phyloP scores from a whole-genome alignment of 2,329 filamentous ascomycete genomes.

The Fusarium sp. region DNA sequence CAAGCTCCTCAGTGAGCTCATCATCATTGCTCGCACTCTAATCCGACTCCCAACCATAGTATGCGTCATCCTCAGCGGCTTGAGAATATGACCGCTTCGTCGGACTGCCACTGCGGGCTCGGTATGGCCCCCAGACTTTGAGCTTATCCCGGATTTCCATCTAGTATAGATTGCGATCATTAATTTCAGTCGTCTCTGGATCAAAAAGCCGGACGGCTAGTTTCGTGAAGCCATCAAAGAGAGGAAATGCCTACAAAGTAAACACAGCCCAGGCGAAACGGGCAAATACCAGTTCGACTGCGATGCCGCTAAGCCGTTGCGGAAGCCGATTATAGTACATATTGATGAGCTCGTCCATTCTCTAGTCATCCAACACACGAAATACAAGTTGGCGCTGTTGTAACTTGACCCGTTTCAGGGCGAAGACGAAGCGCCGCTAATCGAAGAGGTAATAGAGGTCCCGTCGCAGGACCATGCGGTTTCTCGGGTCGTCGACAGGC shows the following conservation, averaged over 20 bases:
- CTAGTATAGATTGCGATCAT: not conserved
- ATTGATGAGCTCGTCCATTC: not conserved
- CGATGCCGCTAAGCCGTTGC: not conserved
- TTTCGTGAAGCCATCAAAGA: not conserved
- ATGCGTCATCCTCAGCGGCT: not conserved
- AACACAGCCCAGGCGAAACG: not conserved
- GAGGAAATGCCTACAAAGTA: not conserved
- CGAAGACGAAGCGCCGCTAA: not conserved
- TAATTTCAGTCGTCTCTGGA: not conserved
- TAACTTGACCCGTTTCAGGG: not conserved
- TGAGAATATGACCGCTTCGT: not conserved
- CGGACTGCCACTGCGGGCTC: not conserved
- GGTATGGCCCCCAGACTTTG: not conserved
- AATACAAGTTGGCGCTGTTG: not conserved
- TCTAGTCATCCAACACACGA: not conserved
- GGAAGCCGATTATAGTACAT: not conserved
- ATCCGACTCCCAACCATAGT: not conserved
- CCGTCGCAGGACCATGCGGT: too few relatives aligned
- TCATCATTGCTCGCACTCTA: not conserved
- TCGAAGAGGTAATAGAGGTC: not conserved
- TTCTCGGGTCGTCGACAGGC: too few relatives aligned
- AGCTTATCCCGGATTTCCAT: not conserved
- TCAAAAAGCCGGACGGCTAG: not conserved
- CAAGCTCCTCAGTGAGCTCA: not conserved
- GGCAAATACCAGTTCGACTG: not conserved